These are phyloP conservation scores for Cardamine chenopodiifolia DNA, from an alignment of 345 rosid species.

Conservation along the genomic window DNA sequence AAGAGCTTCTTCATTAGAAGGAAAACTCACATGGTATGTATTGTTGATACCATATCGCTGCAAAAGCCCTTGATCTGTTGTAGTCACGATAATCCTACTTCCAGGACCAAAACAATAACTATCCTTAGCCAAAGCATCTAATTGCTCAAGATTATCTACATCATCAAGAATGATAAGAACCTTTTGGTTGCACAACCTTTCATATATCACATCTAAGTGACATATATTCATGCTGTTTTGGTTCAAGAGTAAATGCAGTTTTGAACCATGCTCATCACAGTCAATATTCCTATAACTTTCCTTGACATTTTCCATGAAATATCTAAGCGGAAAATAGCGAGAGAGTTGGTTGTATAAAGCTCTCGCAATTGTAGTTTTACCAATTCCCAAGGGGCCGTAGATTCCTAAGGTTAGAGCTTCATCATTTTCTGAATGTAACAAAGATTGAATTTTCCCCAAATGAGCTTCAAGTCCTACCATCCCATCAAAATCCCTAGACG, in stretches of 20 bases:
- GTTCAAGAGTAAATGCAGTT: not conserved
- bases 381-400: not conserved
- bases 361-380: conserved; percentile 6
- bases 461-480: not conserved
- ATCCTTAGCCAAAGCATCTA: not conserved
- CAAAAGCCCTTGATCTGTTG: conserved; percentile 6
- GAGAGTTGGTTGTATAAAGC: not conserved
- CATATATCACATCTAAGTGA: not conserved
- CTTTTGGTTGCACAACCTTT: conserved; percentile 8
- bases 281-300: not conserved
- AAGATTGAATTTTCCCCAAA: not conserved
- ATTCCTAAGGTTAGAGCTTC: not conserved
- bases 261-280: not conserved
- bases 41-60: not conserved
- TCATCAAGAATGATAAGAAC: conserved; percentile 14
- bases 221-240: not conserved
- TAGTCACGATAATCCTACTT: no score
- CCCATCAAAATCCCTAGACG: not conserved
- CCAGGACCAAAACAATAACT: not conserved
- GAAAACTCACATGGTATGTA: conserved; percentile 4
- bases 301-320: conserved; percentile 1
- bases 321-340: not conserved
- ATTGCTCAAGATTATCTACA: conserved; percentile 6
- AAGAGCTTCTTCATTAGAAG: conserved; percentile 3
- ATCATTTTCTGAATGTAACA: not conserved